phyloP scores from a whole-genome alignment of 2,329 filamentous ascomycete species.

The Teratosphaeria destructans region DNA sequence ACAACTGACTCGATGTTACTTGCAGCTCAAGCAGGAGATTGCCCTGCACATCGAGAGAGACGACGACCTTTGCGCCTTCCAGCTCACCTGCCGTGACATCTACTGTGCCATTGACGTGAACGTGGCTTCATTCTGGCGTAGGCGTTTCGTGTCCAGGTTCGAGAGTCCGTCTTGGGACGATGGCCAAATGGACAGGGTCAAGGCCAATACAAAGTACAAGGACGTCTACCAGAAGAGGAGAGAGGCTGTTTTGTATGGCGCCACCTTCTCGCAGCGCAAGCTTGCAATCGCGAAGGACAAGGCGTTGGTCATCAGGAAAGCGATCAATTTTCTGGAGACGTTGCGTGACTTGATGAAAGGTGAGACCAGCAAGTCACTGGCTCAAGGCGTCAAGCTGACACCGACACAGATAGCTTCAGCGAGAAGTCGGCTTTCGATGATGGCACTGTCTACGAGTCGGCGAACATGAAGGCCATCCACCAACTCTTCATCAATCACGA shows the following conservation, averaged over 20 bases:
- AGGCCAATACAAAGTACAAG: constrained; percentile 23
- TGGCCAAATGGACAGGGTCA: constrained; percentile 6
- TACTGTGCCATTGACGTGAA: constrained; percentile 31
- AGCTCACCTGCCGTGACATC: constrained; percentile 29
- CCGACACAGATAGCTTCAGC: constrained; percentile 24
- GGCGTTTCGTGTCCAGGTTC: constrained; percentile 32
- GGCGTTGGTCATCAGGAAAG: constrained; percentile 8
- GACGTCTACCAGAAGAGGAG: constrained; percentile 27
- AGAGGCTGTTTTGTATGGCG: constrained; percentile 16
- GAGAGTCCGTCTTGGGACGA: constrained; percentile 22
- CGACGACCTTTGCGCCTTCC: constrained; percentile 34
- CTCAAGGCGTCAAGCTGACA: neutral
- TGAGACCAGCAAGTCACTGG: constrained; percentile 18
- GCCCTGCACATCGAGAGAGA: constrained; percentile 30
- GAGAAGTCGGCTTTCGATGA: constrained; percentile 12
- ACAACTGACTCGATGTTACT: neutral
- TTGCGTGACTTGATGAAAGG: constrained; percentile 35
- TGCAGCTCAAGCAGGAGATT: constrained; percentile 32
- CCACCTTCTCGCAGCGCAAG: constrained; percentile 11
- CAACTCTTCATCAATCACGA: constrained; percentile 21
- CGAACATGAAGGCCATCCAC: constrained; percentile 25
- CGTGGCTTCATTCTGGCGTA: constrained; percentile 37
- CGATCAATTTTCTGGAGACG: constrained; percentile 21
- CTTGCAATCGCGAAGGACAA: constrained; percentile 9
- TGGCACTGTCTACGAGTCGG: constrained; percentile 18